These are phyloP conservation scores for Pestalotiopsis sp. DNA, from an alignment of 2,329 filamentous ascomycete genomes.

Conservation along the genomic window DNA sequence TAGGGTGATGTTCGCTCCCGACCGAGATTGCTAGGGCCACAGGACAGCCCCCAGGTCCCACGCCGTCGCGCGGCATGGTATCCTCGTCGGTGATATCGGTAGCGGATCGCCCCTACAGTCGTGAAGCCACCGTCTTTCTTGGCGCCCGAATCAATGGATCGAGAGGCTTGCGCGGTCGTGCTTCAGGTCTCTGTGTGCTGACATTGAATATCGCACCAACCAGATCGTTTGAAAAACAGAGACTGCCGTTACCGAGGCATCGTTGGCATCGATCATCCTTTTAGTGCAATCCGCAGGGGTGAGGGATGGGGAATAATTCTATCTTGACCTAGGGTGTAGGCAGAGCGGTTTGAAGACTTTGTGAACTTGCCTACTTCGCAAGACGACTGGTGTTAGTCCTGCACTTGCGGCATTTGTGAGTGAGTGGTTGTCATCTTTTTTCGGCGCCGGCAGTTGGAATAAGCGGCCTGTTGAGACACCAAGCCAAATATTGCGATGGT, in stretches of 20 bases:
- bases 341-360: neutral
- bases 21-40: constrained; percentile 5
- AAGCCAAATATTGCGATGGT: neutral
- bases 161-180: constrained; percentile 11
- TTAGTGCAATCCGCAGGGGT: neutral
- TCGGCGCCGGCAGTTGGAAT: neutral
- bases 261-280: neutral
- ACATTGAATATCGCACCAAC: constrained; percentile 11
- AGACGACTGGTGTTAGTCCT: neutral
- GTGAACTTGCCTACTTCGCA: no score
- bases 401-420: neutral
- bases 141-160: constrained; percentile 10
- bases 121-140: constrained; percentile 14
- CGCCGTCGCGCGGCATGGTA: constrained; percentile 1
- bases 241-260: neutral
- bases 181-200: constrained; percentile 10
- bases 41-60: neutral
- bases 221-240: neutral
- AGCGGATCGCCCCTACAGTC: constrained; percentile 13
- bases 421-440: neutral
- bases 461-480: neutral
- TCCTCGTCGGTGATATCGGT: constrained; percentile 7
- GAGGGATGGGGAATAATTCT: neutral
- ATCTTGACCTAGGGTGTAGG: neutral
- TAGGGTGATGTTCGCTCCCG: constrained; percentile 9